These are phyloP conservation scores for Vitis cinerea DNA, from an alignment of 164 flowering plant genomes.

Conservation along the genomic window DNA sequence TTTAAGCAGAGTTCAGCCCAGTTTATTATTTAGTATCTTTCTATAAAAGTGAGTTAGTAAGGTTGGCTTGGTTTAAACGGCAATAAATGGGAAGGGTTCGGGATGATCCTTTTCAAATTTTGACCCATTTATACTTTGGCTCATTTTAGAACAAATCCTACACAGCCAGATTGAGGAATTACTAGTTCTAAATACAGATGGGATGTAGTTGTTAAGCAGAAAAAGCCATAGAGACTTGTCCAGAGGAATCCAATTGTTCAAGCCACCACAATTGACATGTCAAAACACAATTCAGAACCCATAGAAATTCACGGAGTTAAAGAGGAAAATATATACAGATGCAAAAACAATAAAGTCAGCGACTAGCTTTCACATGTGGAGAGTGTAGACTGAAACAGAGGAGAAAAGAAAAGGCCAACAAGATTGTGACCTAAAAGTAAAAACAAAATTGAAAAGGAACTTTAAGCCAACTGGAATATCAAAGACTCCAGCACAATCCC, in stretches of 20 bases:
- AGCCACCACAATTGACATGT: no score
- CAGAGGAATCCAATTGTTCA: no score
- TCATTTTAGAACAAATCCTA: neutral
- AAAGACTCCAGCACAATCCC: no score
- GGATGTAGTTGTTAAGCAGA: neutral
- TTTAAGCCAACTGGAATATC: no score
- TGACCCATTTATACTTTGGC: neutral
- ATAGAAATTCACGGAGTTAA: no score
- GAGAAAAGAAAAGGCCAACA: no score
- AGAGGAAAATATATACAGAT: neutral
- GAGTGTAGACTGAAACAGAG: no score
- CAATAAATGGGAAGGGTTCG: neutral
- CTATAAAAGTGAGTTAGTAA: neutral
- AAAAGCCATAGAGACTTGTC: no score
- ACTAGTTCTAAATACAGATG: neutral
- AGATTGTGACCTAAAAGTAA: no score
- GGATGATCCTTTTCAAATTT: neutral
- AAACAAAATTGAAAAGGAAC: no score
- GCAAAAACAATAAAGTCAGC: neutral
- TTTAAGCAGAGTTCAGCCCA: neutral
- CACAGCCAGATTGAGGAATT: neutral
- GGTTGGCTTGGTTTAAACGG: neutral
- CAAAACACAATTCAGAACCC: neutral
- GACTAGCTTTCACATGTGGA: no score
- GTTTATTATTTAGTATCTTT: neutral